These are phyloP conservation scores for Pseudocercospora pini-densiflorae DNA, from an alignment of 2,329 filamentous ascomycete species.

Conservation along the genomic window DNA sequence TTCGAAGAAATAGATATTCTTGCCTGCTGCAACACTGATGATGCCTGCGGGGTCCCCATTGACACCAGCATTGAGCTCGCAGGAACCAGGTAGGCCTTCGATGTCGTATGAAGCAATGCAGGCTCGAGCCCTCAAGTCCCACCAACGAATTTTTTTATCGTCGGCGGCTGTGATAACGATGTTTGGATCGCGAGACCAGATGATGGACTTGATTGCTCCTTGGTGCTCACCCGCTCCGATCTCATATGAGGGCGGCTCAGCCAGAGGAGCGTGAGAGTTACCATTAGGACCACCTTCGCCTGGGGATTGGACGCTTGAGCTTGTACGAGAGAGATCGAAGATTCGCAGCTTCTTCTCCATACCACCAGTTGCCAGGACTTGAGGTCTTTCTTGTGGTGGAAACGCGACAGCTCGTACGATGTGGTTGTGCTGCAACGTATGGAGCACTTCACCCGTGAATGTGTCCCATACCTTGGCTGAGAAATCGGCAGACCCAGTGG, in stretches of 20 bases:
- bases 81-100: conserved; percentile 86
- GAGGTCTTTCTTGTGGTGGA: conserved; percentile 66
- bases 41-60: conserved; percentile 68
- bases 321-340: conserved; percentile 76
- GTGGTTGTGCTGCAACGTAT: conserved; percentile 87
- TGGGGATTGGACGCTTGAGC: conserved; percentile 27
- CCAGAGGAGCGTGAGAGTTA: conserved; percentile 9
- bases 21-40: conserved; percentile 90
- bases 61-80: conserved; percentile 79
- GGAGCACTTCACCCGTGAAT: conserved; percentile 85
- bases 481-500: conserved; percentile 95
- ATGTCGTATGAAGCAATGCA: conserved; percentile 78
- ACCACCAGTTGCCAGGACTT: conserved; percentile 85
- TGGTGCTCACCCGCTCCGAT: conserved; percentile 84
- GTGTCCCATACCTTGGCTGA: conserved; percentile 94
- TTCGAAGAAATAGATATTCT: conserved; percentile 90
- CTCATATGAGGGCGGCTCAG: conserved; percentile 68
- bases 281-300: conserved; percentile 18
- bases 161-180: conserved; percentile 87
- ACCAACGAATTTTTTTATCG: conserved; percentile 93
- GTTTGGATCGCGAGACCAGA: conserved; percentile 82
- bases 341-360: conserved; percentile 96
- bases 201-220: conserved; percentile 92
- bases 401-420: conserved; percentile 95
- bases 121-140: conserved; percentile 78